Evolutionary conservation across 805 yeast species (phyloP), one percentile per base, ranked within the genome.

Genomic region (Metschnikowia chrysomelidarum): DNA sequence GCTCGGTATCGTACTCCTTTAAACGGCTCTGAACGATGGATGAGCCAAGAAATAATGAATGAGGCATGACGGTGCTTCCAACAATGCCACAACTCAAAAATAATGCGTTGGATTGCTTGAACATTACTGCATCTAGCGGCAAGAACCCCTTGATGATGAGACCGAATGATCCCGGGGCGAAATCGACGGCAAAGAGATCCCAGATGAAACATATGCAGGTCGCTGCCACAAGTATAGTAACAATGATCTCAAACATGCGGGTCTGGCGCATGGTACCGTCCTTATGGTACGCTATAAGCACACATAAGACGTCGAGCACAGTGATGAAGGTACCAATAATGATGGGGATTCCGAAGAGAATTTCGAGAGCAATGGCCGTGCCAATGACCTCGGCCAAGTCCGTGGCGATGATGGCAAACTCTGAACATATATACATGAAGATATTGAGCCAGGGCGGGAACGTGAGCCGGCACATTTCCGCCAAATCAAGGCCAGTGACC

Each of bases 301-400:
- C 83, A 4, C 84, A 68, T 43, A 88, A 60, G 6, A 88, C 96
- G 54, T 88, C 97, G 3, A 85, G 55, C 1, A 88, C 81, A 0
- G 97, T 88, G 23, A 88, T 56, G 5, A 83, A 44, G 3, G 88
- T 94, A 35, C 97, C 97, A 24, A 71, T 59, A 1, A 79, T 55
- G 38, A 88, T 65, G 0, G 96, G 95, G 8, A 88, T 76, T 2
- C 73, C 69, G 50, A 88, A 80, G 18, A 88, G 57, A 40, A 88
- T 86, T 47, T 86, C 80, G 33, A 88, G 67, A 0, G 95, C 78
- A 30, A 88, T 85, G 8, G 96, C 96, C 3, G 95, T 83, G 2
- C 97, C 97, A 6, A 88, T 91, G 8, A 88, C 96, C 58, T 88
- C 97, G 1, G 96, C 96, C 50, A 88, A 64, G 56, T 88, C 97